A percentile compares a stretch with the other conserved stretches of the same genome.
phyloP scores from a whole-genome alignment of 2,329 filamentous ascomycete species.

The Ceratocystis variospora region DNA sequence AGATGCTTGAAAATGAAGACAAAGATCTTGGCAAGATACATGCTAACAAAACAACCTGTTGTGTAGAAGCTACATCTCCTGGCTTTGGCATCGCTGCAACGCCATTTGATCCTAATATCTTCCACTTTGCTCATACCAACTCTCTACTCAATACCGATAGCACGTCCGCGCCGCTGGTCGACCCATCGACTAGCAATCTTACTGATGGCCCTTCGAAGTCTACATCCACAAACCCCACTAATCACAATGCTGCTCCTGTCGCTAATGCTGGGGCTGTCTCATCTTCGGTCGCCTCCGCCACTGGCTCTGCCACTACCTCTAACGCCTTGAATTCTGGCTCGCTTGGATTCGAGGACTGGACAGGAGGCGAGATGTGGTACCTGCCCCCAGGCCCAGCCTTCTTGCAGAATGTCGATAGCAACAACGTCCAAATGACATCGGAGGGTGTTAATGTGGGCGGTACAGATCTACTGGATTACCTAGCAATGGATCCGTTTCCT shows the following conservation, averaged over 20 bases:
- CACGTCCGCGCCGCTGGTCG: background rate
- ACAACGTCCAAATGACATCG: slow-evolving; percentile 50
- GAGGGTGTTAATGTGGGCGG: slow-evolving; percentile 55
- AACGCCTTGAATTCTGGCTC: slow-evolving; percentile 21
- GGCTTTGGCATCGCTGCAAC: slow-evolving; percentile 43
- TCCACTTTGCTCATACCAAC: slow-evolving; percentile 40
- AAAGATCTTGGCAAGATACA: background rate
- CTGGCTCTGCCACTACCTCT: background rate
- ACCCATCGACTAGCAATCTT: background rate
- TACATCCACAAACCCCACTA: slow-evolving; percentile 2
- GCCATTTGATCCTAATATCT: slow-evolving; percentile 43
- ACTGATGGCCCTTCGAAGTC: background rate
- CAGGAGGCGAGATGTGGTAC: slow-evolving; percentile 50
- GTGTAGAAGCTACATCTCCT: slow-evolving; percentile 21
- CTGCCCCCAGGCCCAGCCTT: slow-evolving; percentile 49
- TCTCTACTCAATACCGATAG: slow-evolving; percentile 26
- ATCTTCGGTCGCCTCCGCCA: background rate
- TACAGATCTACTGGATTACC: slow-evolving; percentile 52
- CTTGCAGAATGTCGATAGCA: slow-evolving; percentile 50
- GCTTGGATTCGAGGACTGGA: slow-evolving; percentile 40
- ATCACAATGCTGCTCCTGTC: slow-evolving; percentile 4
- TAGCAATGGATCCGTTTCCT: slow-evolving; percentile 43
- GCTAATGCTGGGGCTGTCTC: background rate
- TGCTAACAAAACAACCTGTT: background rate
- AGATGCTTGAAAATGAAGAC: background rate